Conservation (phyloP, 345 rosid genomes). For the Syzygium aqueum region DNA sequence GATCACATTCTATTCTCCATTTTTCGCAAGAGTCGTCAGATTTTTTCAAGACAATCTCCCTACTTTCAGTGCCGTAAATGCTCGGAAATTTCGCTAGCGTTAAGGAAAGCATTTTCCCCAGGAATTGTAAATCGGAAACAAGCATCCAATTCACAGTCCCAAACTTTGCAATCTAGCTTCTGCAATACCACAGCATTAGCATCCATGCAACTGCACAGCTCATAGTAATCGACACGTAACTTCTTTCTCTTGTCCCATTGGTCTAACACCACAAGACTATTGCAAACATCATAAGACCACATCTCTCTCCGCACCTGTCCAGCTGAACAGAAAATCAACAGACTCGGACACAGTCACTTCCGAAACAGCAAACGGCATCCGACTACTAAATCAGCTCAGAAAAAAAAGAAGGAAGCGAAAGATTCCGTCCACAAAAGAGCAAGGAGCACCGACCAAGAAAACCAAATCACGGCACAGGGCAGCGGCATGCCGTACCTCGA, state of each 20-base stretch:
- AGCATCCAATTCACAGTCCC: neutral
- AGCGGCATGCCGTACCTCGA: slow-evolving; percentile 39
- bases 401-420: neutral
- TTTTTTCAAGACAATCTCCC: neutral
- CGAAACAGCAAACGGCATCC: neutral
- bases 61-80: neutral
- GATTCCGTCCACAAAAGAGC: neutral
- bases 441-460: neutral
- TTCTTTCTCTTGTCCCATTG: neutral
- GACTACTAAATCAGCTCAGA: neutral
- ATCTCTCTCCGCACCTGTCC: neutral
- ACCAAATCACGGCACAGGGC: neutral
- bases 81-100: neutral
- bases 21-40: neutral
- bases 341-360: neutral
- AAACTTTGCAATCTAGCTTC: neutral
- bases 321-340: neutral
- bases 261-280: neutral
- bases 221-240: neutral
- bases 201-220: neutral
- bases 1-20: neutral
- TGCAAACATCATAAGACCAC: neutral
- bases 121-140: neutral
- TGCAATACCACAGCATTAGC: neutral
- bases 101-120: neutral